phyloP scores from a whole-genome alignment of 352 stramenopile species.

The Blastocystis sp. region DNA sequence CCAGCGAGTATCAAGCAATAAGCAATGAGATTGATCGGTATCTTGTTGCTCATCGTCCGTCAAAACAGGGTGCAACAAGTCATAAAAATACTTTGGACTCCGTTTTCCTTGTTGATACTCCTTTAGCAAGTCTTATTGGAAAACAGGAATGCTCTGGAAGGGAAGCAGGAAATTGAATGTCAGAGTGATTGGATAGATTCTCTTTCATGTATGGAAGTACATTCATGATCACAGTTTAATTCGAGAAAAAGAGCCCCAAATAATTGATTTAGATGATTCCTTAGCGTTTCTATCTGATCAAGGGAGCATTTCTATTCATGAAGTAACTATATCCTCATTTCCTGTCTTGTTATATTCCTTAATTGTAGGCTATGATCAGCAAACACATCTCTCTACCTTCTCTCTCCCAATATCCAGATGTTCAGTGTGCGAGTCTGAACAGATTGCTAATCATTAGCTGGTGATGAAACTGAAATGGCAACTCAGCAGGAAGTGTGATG shows the following conservation, averaged over 20 bases:
- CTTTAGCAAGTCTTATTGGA: background rate
- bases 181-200: background rate
- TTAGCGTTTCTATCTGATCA: background rate
- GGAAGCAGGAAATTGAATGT: background rate
- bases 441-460: background rate
- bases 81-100: background rate
- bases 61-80: background rate
- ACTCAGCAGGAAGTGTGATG: too few relatives aligned
- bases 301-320: slow-evolving; percentile 22
- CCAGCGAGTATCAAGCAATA: background rate
- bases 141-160: slow-evolving; percentile 27
- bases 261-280: background rate
- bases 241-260: background rate
- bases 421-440: background rate
- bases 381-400: slow-evolving; percentile 1
- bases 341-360: background rate
- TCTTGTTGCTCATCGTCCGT: background rate
- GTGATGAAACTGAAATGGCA: background rate
- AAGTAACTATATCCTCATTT: slow-evolving; percentile 40
- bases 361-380: background rate
- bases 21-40: slow-evolving; percentile 16
- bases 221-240: slow-evolving; percentile 38
- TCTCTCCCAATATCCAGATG: background rate
- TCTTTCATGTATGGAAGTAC: slow-evolving; percentile 40
- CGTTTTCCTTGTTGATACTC: background rate